These are phyloP conservation scores for Lycium barbarum DNA, from an alignment of 257 asterid genomes.

Conservation along the genomic window DNA sequence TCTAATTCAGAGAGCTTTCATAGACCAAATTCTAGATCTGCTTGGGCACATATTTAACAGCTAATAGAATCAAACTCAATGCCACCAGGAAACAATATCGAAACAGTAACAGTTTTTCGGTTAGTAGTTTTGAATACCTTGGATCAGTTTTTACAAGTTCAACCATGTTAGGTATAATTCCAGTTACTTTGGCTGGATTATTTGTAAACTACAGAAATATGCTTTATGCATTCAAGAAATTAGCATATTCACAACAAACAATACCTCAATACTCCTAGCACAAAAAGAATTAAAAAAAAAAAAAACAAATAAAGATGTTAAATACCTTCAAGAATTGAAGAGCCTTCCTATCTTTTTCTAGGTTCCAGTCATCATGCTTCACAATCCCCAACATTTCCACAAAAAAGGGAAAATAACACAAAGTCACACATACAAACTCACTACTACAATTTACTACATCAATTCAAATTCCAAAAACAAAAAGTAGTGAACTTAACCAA, in stretches of 20 bases:
- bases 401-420: neutral
- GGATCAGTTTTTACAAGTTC: neutral
- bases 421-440: neutral
- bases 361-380: conserved; percentile 94
- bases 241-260: neutral
- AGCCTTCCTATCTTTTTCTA: conserved; percentile 85
- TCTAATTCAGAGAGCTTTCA: neutral
- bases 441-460: neutral
- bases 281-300: neutral
- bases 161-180: neutral
- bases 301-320: conserved; percentile 10
- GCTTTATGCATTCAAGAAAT: neutral
- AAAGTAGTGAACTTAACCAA: too few species aligned
- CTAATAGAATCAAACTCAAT: conserved; percentile 2
- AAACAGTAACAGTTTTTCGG: neutral
- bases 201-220: neutral
- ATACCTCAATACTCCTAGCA: neutral
- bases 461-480: neutral
- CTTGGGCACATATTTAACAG: neutral
- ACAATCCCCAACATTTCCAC: conserved; percentile 23
- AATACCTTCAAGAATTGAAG: conserved; percentile 76
- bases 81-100: neutral
- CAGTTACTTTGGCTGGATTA: neutral
- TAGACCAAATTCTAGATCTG: neutral
- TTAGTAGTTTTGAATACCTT: neutral